phyloP scores from a whole-genome alignment of 1,284 basidiomycete species.

The Wallemia ichthyophaga region DNA sequence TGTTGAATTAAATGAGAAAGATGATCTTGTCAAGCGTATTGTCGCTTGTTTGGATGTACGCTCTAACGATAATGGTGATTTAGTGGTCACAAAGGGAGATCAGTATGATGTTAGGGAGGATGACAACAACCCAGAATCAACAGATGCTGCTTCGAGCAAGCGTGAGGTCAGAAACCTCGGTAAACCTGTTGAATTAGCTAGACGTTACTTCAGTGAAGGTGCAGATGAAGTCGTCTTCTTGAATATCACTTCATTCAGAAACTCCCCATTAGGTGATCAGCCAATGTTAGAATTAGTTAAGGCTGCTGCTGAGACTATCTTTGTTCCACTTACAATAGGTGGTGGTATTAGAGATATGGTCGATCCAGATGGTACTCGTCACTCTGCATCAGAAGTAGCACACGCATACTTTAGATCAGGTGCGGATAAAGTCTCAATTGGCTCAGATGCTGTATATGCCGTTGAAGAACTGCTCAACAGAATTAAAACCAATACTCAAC shows the following conservation, averaged over 20 bases:
- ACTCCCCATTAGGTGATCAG: conserved; percentile 77
- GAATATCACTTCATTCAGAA: conserved; percentile 98
- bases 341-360: conserved; percentile 90
- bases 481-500: conserved; percentile 16
- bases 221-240: conserved; percentile 93
- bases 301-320: conserved; percentile 61
- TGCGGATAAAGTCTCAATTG: conserved; percentile 93
- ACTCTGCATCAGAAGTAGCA: conserved; percentile 72
- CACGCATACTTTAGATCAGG: conserved; percentile 88
- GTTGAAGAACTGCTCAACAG: conserved; percentile 47
- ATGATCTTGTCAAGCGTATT: conserved; percentile 67
- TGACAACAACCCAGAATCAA: conserved; percentile 9
- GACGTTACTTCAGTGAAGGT: conserved; percentile 56
- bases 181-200: conserved; percentile 77
- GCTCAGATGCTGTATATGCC: conserved; percentile 75
- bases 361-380: conserved; percentile 75
- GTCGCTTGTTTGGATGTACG: conserved; percentile 96
- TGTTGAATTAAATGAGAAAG: conserved; percentile 10
- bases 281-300: conserved; percentile 92
- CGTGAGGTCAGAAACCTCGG: conserved; percentile 87
- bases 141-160: conserved; percentile 13
- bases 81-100: conserved; percentile 97
- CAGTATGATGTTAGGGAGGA: conserved; percentile 95
- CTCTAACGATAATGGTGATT: conserved; percentile 72
- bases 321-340: conserved; percentile 94